phyloP scores from a whole-genome alignment of 306 rosid species.

The Castanea sativa region DNA sequence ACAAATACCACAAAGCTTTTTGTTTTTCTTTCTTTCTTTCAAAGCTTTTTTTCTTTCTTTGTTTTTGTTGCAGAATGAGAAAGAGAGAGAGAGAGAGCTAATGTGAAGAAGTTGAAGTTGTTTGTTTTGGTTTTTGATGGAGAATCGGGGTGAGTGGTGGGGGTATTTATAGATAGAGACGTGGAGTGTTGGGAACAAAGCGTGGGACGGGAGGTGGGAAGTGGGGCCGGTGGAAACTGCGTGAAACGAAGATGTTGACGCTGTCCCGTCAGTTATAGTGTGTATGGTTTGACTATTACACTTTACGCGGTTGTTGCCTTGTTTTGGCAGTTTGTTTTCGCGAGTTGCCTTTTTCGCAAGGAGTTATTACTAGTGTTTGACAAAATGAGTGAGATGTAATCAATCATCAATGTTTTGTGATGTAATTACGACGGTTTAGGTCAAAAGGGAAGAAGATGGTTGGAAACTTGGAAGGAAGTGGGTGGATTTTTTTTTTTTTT shows the following conservation, averaged over 20 bases:
- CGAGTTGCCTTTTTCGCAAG: too few species aligned
- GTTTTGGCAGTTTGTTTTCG: too few species aligned
- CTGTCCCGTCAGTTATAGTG: fast-evolving
- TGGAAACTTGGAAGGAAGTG: too few species aligned
- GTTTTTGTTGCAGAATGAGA: not conserved
- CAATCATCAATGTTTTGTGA: too few species aligned
- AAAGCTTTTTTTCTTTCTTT: not conserved
- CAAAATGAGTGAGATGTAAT: too few species aligned
- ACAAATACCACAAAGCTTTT: not conserved
- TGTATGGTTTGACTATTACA: too few species aligned
- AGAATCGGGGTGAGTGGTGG: not conserved
- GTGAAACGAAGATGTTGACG: not conserved
- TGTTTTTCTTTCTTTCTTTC: too few species aligned
- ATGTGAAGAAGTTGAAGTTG: not conserved
- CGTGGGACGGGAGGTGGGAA: not conserved
- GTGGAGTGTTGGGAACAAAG: not conserved
- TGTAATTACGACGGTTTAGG: too few species aligned
- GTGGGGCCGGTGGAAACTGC: not conserved
- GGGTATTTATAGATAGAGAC: constrained; percentile 15
- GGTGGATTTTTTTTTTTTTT: too few species aligned
- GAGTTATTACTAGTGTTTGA: too few species aligned
- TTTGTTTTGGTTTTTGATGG: not conserved
- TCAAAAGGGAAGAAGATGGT: too few species aligned
- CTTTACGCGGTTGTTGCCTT: too few species aligned
- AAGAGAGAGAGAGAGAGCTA: not conserved